These are phyloP conservation scores for Lithocarpus polystachyus DNA, from an alignment of 306 rosid genomes.

Conservation along the genomic window DNA sequence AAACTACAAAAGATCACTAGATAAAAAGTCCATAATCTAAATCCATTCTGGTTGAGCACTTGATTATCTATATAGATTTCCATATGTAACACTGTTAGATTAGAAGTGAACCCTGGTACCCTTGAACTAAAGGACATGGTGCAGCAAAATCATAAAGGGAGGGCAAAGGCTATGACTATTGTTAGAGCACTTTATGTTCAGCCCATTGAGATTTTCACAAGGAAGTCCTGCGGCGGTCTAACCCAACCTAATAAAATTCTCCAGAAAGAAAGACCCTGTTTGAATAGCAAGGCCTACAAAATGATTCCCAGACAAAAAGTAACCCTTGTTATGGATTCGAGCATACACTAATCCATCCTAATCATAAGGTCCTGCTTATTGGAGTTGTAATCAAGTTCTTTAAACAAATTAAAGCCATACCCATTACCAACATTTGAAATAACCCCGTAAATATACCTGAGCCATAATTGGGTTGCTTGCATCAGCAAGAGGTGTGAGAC, in stretches of 20 bases:
- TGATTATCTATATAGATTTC: background rate
- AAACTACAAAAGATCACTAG: background rate
- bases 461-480: constrained; percentile 99
- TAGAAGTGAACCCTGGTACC: background rate
- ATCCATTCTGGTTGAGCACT: background rate
- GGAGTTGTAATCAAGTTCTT: background rate
- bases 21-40: background rate
- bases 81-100: background rate
- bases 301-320: background rate
- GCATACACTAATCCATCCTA: background rate
- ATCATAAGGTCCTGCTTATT: background rate
- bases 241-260: background rate
- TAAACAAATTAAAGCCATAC: background rate
- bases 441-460: constrained; percentile 50
- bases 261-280: background rate
- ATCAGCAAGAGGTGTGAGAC: constrained; percentile 93
- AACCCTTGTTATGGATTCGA: background rate
- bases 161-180: background rate
- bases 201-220: background rate
- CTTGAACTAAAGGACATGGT: background rate
- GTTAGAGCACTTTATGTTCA: background rate
- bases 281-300: background rate
- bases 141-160: background rate
- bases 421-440: background rate
- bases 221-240: background rate